Conservation (phyloP, 305 asterid species). For the Lippia alba region DNA sequence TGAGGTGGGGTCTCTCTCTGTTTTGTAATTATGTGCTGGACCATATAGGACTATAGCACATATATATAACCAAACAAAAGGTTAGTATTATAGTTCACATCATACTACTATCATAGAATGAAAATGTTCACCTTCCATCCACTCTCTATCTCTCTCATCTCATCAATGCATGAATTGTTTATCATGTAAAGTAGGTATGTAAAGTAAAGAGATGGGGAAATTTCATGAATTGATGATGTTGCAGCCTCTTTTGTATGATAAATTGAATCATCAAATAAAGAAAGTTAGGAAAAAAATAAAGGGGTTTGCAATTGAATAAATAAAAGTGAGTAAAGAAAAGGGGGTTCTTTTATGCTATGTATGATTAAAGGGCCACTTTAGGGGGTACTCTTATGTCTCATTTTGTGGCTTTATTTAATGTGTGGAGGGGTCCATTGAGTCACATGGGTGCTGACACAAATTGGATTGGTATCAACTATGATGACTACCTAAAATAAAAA, state of each 20-base stretch:
- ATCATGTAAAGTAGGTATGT: background rate
- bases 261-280: conserved; percentile 2
- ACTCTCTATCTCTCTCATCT: background rate
- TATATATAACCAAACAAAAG: conserved; percentile 37
- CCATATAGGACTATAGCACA: conserved; percentile 35
- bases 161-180: conserved; percentile 3
- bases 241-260: background rate
- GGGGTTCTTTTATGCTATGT: conserved; percentile 2
- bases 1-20: conserved; percentile 58
- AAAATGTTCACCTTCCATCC: background rate
- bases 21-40: conserved; percentile 49
- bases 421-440: conserved; percentile 25
- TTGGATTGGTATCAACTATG: conserved; percentile 5
- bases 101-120: conserved; percentile 13
- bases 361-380: conserved; percentile 32
- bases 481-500: background rate
- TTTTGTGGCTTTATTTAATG: conserved; percentile 28
- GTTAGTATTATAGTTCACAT: background rate
- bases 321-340: background rate
- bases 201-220: background rate
- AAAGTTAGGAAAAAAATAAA: background rate
- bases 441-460: conserved; percentile 35
- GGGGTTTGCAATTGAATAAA: background rate
- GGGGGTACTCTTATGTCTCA: conserved; percentile 32
- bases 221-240: background rate